These are phyloP conservation scores for Globisporangium paroecandrum DNA, from an alignment of 352 stramenopile genomes.

Conservation along the genomic window DNA sequence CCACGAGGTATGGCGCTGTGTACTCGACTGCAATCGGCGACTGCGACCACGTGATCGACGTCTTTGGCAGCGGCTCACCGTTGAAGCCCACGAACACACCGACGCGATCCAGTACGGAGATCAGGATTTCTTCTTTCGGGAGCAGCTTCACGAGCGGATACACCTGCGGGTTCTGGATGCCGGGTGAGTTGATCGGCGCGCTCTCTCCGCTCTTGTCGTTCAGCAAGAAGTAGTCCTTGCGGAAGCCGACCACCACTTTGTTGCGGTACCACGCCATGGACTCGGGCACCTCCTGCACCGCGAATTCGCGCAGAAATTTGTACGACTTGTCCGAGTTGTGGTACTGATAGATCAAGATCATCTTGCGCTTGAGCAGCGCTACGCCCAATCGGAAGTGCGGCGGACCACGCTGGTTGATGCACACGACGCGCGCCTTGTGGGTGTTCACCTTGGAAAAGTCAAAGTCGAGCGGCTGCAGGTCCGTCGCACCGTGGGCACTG, in stretches of 20 bases:
- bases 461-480: conserved; percentile 72
- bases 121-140: conserved; percentile 80
- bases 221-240: conserved; percentile 74
- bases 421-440: conserved; percentile 65
- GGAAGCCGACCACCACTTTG: conserved; percentile 79
- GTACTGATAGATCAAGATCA: conserved; percentile 82
- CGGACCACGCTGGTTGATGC: conserved; percentile 81
- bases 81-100: conserved; percentile 80
- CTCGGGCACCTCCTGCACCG: conserved; percentile 69
- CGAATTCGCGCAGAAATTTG: conserved; percentile 73
- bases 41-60: conserved; percentile 82
- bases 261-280: conserved; percentile 87
- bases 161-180: conserved; percentile 62
- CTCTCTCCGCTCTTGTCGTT: conserved; percentile 83
- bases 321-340: conserved; percentile 78
- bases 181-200: conserved; percentile 63
- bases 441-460: conserved; percentile 79
- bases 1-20: conserved; percentile 75
- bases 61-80: conserved; percentile 74
- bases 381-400: conserved; percentile 81
- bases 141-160: conserved; percentile 77
- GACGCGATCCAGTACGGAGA: conserved; percentile 81
- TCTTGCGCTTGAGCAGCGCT: conserved; percentile 57
- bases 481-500: conserved; percentile 69
- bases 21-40: conserved; percentile 71